phyloP scores from a whole-genome alignment of 1,284 basidiomycete species.

The Afroboletus lepidellus region DNA sequence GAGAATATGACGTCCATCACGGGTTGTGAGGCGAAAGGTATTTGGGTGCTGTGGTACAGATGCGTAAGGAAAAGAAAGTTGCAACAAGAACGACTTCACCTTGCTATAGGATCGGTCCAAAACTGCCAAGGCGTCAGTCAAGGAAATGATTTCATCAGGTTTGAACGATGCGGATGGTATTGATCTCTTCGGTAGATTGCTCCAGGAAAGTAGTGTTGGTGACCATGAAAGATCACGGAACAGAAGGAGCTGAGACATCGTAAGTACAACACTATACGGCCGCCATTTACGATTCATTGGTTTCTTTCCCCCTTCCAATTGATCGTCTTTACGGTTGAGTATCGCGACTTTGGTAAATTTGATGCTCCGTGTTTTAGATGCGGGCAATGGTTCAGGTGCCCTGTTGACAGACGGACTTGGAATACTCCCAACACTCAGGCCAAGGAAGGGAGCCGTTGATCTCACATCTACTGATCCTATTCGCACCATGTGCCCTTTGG shows the following conservation, averaged over 20 bases:
- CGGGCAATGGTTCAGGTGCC: slow-evolving; percentile 21
- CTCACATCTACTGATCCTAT: slow-evolving; percentile 46
- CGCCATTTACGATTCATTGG: slow-evolving; percentile 84
- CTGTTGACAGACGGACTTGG: slow-evolving; percentile 29
- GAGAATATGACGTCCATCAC: slow-evolving; percentile 78
- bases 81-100: slow-evolving; percentile 40
- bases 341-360: slow-evolving; percentile 83
- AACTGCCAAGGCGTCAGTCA: slow-evolving; percentile 79
- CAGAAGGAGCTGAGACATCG: slow-evolving; percentile 88
- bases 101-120: slow-evolving; percentile 76
- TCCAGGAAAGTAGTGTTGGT: slow-evolving; percentile 53
- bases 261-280: slow-evolving; percentile 83
- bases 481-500: slow-evolving; percentile 63
- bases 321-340: slow-evolving; percentile 83
- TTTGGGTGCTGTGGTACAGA: slow-evolving; percentile 52
- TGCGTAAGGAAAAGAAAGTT: slow-evolving; percentile 4
- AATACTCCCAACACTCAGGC: slow-evolving; percentile 41
- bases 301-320: slow-evolving; percentile 75
- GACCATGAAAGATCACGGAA: slow-evolving; percentile 85
- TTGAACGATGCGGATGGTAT: slow-evolving; percentile 64
- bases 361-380: slow-evolving; percentile 50
- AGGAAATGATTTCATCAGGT: slow-evolving; percentile 85
- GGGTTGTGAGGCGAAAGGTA: slow-evolving; percentile 79
- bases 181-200: slow-evolving; percentile 40
- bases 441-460: slow-evolving; percentile 48